A percentile compares a stretch with the other conserved stretches of the same genome.
Conservation (phyloP, 108 stramenopile species). For the Hondaea fermentalgiana region DNA sequence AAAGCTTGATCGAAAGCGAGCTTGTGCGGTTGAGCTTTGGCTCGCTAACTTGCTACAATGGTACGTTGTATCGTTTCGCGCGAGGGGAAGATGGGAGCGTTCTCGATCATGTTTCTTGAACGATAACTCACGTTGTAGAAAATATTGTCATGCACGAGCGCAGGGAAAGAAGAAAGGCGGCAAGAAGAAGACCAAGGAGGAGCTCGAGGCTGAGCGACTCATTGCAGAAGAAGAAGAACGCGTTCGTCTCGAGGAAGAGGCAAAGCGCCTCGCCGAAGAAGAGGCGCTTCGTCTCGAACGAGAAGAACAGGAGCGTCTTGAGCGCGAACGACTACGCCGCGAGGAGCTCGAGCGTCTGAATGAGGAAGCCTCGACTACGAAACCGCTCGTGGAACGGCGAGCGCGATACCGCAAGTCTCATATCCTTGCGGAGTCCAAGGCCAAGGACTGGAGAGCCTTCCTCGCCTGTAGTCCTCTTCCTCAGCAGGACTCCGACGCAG, state of each 20-base stretch:
- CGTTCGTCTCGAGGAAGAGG: background rate
- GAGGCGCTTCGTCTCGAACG: background rate
- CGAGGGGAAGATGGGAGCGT: too few species aligned
- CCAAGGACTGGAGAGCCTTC: background rate
- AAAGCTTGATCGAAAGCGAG: too few species aligned
- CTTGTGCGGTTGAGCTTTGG: too few species aligned
- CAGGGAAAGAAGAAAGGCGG: background rate
- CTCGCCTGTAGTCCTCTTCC: background rate
- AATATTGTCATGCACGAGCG: background rate
- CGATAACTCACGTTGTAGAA: too few species aligned
- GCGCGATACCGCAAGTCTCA: background rate
- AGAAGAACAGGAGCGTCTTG: background rate
- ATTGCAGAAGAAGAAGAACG: background rate
- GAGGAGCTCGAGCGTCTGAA: background rate
- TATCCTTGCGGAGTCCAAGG: background rate
- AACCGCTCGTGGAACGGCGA: background rate
- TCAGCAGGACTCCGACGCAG: background rate
- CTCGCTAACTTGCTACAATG: too few species aligned
- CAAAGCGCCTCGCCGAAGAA: background rate
- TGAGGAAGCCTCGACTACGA: background rate
- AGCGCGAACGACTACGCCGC: background rate
- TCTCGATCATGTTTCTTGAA: too few species aligned
- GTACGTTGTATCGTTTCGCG: too few species aligned
- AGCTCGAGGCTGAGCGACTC: background rate
- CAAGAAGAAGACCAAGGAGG: conserved; percentile 16